A percentile compares a stretch with the other conserved stretches of the same genome.
These are phyloP conservation scores for Pilatotrama ljubarskyi DNA, from an alignment of 768 basidiomycete genomes.

Conservation along the genomic window DNA sequence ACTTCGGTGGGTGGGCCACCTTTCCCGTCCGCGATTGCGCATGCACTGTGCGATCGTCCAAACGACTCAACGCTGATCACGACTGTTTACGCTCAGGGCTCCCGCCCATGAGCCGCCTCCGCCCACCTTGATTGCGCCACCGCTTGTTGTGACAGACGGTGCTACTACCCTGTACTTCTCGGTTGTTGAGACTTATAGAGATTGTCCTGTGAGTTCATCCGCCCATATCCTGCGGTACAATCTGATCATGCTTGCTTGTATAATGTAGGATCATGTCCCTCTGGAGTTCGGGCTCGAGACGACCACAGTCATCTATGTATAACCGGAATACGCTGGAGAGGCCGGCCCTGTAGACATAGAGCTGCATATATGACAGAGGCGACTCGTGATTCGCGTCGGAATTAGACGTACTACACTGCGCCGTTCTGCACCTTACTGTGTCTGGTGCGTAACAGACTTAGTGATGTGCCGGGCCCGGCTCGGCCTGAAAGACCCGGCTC, in stretches of 20 bases:
- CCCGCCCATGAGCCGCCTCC: conserved; percentile 21
- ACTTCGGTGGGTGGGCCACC: conserved; percentile 20
- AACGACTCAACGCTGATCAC: no score
- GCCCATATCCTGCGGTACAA: not conserved
- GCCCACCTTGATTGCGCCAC: conserved; percentile 13
- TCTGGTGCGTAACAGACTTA: no score
- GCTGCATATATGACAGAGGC: no score
- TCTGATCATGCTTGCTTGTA: no score
- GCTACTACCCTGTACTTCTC: conserved; percentile 19
- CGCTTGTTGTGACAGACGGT: conserved; percentile 6
- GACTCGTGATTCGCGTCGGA: no score
- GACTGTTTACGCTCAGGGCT: conserved; percentile 7
- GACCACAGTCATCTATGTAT: conserved; percentile 15
- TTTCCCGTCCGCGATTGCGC: not conserved
- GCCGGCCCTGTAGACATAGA: no score
- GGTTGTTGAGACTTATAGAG: conserved; percentile 21
- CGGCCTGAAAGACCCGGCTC: no score
- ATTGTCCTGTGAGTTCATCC: conserved; percentile 21
- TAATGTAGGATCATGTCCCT: conserved; percentile 4
- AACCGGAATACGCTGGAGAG: no score
- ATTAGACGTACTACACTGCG: no score
- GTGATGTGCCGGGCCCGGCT: no score
- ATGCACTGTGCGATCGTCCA: no score
- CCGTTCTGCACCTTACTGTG: no score
- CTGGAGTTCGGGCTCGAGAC: conserved; percentile 22